phyloP scores from a whole-genome alignment of 208 protist genomes.

The Hexamita inflata region DNA sequence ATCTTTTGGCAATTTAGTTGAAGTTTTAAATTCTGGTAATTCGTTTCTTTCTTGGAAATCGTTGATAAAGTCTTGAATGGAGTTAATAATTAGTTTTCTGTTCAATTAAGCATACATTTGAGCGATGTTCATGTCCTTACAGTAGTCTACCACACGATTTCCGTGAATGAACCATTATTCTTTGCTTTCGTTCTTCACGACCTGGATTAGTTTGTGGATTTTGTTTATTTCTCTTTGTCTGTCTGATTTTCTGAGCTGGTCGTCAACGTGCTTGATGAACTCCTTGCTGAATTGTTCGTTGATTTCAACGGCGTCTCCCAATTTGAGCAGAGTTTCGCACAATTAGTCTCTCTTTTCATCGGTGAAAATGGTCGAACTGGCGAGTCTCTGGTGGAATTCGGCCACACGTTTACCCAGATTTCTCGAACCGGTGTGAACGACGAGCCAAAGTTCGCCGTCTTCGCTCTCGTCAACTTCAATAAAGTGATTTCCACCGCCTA shows the following conservation, averaged over 20 bases:
- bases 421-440: constrained; percentile 25
- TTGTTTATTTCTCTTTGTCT: no score
- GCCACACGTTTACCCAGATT: constrained; percentile 19
- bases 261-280: no score
- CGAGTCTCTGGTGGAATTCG: no score
- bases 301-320: no score
- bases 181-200: no score
- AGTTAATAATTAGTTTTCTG: background rate
- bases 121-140: constrained; percentile 17
- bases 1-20: background rate
- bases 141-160: constrained; percentile 24
- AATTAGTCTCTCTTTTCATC: no score
- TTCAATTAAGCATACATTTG: constrained; percentile 34
- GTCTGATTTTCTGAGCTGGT: no score
- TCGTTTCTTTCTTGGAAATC: background rate
- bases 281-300: no score
- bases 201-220: no score
- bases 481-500: constrained; percentile 37
- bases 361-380: no score
- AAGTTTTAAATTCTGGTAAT: background rate
- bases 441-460: background rate
- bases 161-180: no score
- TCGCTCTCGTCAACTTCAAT: constrained; percentile 26
- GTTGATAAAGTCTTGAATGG: background rate
- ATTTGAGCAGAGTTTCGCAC: no score